Evolutionary conservation across 2,329 filamentous ascomycete genomes (phyloP).

Genomic region (Hymenoscyphus scutula): DNA sequence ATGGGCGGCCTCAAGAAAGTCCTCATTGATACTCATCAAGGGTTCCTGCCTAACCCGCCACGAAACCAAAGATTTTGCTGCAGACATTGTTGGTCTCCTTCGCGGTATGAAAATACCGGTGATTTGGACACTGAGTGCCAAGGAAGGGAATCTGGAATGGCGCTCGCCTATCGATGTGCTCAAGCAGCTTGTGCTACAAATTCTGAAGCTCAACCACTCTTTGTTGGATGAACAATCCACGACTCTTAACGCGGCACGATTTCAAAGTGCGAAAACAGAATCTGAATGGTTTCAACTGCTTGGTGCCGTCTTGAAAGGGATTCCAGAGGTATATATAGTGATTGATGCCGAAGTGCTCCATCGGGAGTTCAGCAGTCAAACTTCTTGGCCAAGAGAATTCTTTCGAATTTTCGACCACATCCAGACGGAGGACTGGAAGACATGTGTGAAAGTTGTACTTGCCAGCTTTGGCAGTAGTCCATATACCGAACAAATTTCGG

Average conservation of each 20-base stretch:
- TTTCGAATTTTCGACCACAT: conserved; percentile 2
- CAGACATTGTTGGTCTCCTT: conserved; percentile 5
- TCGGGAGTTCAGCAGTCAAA: background rate
- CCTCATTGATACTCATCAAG: conserved; percentile 15
- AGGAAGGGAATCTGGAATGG: background rate
- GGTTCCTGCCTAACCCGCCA: conserved; percentile 4
- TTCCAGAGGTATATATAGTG: conserved; percentile 16
- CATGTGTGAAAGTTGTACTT: conserved; percentile 5
- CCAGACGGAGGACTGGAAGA: background rate
- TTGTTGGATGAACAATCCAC: conserved; percentile 7
- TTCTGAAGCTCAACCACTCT: conserved; percentile 11
- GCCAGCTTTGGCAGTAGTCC: conserved; percentile 4
- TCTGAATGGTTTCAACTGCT: conserved; percentile 17
- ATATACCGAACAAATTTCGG: background rate
- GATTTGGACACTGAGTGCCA: conserved; percentile 9
- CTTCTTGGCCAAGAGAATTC: conserved; percentile 4
- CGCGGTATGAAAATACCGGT: conserved; percentile 3
- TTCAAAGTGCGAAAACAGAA: conserved; percentile 17
- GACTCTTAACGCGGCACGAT: conserved; percentile 1
- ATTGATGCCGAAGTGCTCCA: conserved; percentile 15
- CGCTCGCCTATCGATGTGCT: conserved; percentile 11
- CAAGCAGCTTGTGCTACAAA: conserved; percentile 17
- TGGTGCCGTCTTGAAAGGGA: conserved; percentile 8
- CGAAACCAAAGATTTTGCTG: conserved; percentile 11
- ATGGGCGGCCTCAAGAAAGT: conserved; percentile 10